A percentile compares a stretch with the other conserved stretches of the same genome.
Conservation (phyloP, 2,329 filamentous ascomycete genomes). For the Cytospora piceicola region DNA sequence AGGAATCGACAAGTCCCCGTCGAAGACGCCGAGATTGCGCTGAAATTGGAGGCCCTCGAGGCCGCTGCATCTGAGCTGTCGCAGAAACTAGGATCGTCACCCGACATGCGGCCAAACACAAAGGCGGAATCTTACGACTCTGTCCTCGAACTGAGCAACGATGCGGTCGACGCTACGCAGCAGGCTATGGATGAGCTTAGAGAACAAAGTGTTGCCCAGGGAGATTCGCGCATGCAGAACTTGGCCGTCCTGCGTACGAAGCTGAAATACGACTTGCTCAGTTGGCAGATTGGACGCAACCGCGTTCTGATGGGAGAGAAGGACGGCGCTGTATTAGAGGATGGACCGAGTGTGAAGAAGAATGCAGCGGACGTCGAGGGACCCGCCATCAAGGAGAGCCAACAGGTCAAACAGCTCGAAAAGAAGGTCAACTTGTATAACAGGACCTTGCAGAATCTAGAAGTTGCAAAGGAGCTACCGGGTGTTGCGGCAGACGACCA, state of each 20-base stretch:
- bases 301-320: conserved; percentile 81
- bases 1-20: conserved; percentile 82
- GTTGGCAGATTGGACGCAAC: conserved; percentile 93
- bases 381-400: conserved; percentile 53
- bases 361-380: conserved; percentile 61
- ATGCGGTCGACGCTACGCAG: conserved; percentile 91
- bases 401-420: conserved; percentile 77
- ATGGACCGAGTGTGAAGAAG: conserved; percentile 47
- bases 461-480: conserved; percentile 85
- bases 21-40: conserved; percentile 89
- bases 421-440: conserved; percentile 91
- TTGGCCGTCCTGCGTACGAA: conserved; percentile 91
- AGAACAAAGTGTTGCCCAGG: conserved; percentile 79
- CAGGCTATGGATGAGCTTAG: conserved; percentile 88
- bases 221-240: conserved; percentile 87
- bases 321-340: conserved; percentile 70
- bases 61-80: conserved; percentile 55
- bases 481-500: conserved; percentile 83
- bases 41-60: conserved; percentile 74
- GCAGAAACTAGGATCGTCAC: conserved; percentile 50
- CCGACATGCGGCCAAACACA: conserved; percentile 60
- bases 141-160: conserved; percentile 86
- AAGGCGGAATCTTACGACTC: conserved; percentile 88
- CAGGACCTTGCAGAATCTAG: conserved; percentile 85
- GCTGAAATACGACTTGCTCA: conserved; percentile 91